A percentile compares a stretch with the other conserved stretches of the same genome.
Conservation (phyloP, 1,284 basidiomycete genomes). For the Boletus semigastroideus region DNA sequence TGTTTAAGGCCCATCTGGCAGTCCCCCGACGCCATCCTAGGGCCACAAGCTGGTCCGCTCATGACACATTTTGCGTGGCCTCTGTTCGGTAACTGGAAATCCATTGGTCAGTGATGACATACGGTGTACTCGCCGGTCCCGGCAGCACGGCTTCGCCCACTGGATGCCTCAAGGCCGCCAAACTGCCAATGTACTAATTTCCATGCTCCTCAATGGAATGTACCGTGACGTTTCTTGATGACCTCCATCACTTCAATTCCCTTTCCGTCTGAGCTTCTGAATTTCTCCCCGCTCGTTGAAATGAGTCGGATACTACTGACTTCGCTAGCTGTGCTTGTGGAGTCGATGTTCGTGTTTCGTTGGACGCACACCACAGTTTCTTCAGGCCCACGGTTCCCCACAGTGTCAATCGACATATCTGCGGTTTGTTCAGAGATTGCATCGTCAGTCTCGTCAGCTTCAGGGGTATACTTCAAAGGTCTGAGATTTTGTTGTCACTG, state of each 20-base stretch:
- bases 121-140: not conserved
- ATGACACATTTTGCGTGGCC: conserved; percentile 2
- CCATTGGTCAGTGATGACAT: conserved; percentile 4
- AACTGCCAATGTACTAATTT: not conserved
- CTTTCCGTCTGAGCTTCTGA: conserved; percentile 6
- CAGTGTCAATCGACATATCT: conserved; percentile 7
- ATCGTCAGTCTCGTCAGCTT: conserved; percentile 27
- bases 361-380: not conserved
- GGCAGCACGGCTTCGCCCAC: not conserved
- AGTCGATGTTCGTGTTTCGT: conserved; percentile 7
- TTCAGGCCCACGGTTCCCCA: not conserved
- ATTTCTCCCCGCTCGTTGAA: not conserved
- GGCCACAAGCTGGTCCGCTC: not conserved
- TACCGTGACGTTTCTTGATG: conserved; percentile 1
- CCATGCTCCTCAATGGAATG: conserved; percentile 10
- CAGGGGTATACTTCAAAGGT: conserved; percentile 38
- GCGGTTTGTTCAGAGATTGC: conserved; percentile 26
- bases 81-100: conserved; percentile 2
- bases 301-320: conserved; percentile 6
- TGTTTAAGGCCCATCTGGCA: not conserved
- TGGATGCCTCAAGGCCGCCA: conserved; percentile 13
- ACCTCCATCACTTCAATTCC: conserved; percentile 1
- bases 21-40: not conserved
- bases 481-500: conserved; percentile 1
- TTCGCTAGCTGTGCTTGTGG: conserved; percentile 9